Evolutionary conservation across 495 filamentous ascomycete species (phyloP).

Genomic region (Tuber indicum): DNA sequence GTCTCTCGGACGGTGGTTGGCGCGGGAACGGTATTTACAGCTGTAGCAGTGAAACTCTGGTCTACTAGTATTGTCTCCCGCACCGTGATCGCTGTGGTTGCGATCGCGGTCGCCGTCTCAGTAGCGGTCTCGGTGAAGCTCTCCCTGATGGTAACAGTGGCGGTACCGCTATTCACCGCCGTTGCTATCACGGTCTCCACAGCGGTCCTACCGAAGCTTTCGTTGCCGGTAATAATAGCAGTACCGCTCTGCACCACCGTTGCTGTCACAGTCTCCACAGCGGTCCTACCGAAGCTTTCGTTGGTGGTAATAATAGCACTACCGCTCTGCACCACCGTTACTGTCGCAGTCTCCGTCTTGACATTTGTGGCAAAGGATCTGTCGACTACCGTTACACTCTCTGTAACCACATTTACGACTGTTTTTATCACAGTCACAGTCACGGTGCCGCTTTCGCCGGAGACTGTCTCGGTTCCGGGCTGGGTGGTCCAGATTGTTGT

Average conservation of each 20-base stretch:
- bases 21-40: not conserved
- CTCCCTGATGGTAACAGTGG: conserved; percentile 27
- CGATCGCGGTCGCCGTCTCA: conserved; percentile 14
- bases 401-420: not conserved
- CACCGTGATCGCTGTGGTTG: not conserved
- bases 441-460: not conserved
- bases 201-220: conserved; percentile 12
- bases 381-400: not conserved
- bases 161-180: conserved; percentile 8
- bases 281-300: conserved; percentile 9
- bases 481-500: not conserved
- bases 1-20: not conserved
- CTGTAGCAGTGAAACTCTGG: not conserved
- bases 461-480: not conserved
- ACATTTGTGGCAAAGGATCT: not conserved
- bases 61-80: not conserved
- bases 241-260: conserved; percentile 9
- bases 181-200: conserved; percentile 4
- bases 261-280: conserved; percentile 7
- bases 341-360: conserved; percentile 5
- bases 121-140: conserved; percentile 10
- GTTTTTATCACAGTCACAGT: not conserved
- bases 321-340: conserved; percentile 8
- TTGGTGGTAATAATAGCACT: not conserved
- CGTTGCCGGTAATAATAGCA: conserved; percentile 1